These are phyloP conservation scores for Starmerella bombi DNA, from an alignment of 805 yeast species.

Conservation along the genomic window DNA sequence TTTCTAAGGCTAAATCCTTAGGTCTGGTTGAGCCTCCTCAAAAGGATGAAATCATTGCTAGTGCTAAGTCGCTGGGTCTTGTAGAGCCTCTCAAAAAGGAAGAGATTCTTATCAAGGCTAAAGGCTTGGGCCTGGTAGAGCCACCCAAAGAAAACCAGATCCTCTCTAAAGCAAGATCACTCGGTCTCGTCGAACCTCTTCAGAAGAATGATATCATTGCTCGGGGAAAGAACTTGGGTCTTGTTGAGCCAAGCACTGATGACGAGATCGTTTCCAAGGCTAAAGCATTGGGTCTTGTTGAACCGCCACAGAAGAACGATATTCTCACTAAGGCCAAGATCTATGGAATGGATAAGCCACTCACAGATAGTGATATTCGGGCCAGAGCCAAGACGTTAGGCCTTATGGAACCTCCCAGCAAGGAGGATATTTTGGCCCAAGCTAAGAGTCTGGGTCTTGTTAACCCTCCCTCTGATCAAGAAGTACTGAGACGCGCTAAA, in stretches of 20 bases:
- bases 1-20: conserved; percentile 33
- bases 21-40: conserved; percentile 37
- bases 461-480: conserved; percentile 5
- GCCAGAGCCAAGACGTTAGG: conserved; percentile 35
- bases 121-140: conserved; percentile 6
- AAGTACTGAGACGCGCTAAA: conserved; percentile 5
- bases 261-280: conserved; percentile 14
- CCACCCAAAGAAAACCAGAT: conserved; percentile 5
- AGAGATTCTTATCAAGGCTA: conserved; percentile 4
- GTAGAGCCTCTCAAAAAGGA: conserved; percentile 10
- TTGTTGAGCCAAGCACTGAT: conserved; percentile 4
- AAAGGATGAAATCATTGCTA: conserved; percentile 9
- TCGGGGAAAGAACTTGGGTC: conserved; percentile 14
- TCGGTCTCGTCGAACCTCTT: conserved; percentile 15
- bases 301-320: conserved; percentile 2
- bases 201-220: conserved; percentile 2
- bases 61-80: conserved; percentile 19
- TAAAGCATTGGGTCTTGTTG: conserved; percentile 16
- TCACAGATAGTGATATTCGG: conserved; percentile 1
- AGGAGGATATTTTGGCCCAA: conserved; percentile 5
- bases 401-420: conserved; percentile 36
- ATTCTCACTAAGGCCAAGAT: conserved; percentile 1
- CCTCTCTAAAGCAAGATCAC: conserved; percentile 13
- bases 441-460: conserved; percentile 19
- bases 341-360: conserved; percentile 15